Evolutionary conservation across 2,329 filamentous ascomycete species (phyloP).

Genomic region (Fusarium sp.): DNA sequence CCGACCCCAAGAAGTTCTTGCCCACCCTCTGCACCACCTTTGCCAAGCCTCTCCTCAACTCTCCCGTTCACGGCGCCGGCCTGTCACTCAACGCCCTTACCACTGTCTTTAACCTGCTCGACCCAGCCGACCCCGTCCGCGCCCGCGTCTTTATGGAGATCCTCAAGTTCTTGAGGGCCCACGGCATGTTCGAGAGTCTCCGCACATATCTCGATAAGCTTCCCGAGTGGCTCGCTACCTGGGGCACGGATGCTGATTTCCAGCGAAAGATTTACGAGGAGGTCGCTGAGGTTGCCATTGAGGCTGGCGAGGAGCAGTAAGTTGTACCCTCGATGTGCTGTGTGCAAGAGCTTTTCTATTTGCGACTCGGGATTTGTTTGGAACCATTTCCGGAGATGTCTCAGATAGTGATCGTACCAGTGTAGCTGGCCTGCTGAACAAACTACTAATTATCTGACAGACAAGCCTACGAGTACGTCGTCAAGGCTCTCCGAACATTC

Average conservation of each 20-base stretch:
- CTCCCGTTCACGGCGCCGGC: conserved; percentile 84
- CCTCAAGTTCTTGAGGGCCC: conserved; percentile 81
- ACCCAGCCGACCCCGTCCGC: conserved; percentile 79
- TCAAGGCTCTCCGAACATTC: conserved; percentile 72
- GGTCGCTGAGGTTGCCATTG: conserved; percentile 82
- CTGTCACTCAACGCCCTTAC: conserved; percentile 91
- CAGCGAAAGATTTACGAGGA: conserved; percentile 86
- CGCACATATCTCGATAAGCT: conserved; percentile 86
- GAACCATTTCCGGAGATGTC: background rate
- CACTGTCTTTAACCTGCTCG: conserved; percentile 95
- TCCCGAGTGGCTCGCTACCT: conserved; percentile 83
- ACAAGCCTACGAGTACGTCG: conserved; percentile 74
- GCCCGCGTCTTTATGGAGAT: conserved; percentile 94
- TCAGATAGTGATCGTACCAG: background rate
- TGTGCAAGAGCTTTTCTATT: background rate
- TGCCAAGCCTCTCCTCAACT: conserved; percentile 85
- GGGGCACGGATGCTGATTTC: conserved; percentile 86
- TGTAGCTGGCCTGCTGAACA: background rate
- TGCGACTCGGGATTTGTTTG: background rate
- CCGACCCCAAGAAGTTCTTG: conserved; percentile 87
- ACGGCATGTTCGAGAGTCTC: conserved; percentile 84
- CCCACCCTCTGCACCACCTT: conserved; percentile 91
- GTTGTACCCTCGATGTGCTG: conserved; percentile 50
- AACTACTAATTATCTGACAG: conserved; percentile 51
- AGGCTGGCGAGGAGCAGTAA: conserved; percentile 81